phyloP scores from a whole-genome alignment of 1,284 basidiomycete genomes.

The Ustilago shanxiensis region DNA sequence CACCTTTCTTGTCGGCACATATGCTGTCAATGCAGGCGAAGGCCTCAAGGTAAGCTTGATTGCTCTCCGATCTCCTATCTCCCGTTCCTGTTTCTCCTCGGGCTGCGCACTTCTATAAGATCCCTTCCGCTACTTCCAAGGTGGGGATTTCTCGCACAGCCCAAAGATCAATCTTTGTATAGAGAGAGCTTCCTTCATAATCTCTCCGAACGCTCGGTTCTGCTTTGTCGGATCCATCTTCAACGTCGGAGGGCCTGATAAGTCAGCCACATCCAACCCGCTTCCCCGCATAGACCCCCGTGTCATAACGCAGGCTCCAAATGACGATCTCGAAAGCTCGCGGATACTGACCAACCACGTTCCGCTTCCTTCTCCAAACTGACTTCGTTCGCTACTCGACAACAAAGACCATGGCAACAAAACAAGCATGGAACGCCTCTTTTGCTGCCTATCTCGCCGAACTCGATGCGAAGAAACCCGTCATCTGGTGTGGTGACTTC shows the following conservation, averaged over 20 bases:
- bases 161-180: conserved; percentile 14
- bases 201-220: conserved; percentile 19
- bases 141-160: conserved; percentile 27
- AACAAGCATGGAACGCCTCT: conserved; percentile 59
- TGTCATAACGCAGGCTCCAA: background rate
- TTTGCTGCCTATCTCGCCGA: conserved; percentile 77
- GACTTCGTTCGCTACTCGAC: background rate
- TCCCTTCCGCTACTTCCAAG: conserved; percentile 37
- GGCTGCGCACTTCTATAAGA: conserved; percentile 15
- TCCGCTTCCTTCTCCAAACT: background rate
- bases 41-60: conserved; percentile 77
- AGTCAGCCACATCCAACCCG: conserved; percentile 29
- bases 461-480: conserved; percentile 81
- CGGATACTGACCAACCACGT: conserved; percentile 1
- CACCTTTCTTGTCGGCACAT: conserved; percentile 82
- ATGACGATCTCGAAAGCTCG: too few species aligned
- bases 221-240: background rate
- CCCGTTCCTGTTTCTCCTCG: background rate
- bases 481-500: conserved; percentile 89
- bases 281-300: background rate
- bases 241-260: conserved; percentile 43
- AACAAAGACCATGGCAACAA: conserved; percentile 45
- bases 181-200: conserved; percentile 33
- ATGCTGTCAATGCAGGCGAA: conserved; percentile 87
- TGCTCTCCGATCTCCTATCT: background rate